Base-by-base conservation (phyloP, 148 eudicot genomes). In the Beta vulgaris region DNA sequence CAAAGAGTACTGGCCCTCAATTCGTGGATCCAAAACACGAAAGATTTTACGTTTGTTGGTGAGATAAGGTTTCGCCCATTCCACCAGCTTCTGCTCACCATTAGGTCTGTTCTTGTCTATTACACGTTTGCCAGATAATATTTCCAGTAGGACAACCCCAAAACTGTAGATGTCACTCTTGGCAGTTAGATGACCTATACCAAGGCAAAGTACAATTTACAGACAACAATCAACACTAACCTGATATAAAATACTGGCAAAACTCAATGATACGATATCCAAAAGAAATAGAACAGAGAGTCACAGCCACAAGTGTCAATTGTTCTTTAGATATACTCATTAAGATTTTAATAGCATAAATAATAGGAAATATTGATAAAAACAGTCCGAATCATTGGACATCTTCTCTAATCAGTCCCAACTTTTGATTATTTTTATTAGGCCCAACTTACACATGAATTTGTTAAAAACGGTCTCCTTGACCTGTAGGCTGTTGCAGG, bases 1-100 rank as follows among this genome's bases (percentile, higher is more conserved):
- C 6, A 78, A 21, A 8, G 86, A 75, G 84, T 84, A 80, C 63
- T 84, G 83, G 28, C 83, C 83, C 73, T 77, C 86, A 7, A 83
- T 80, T 18, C 86, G 83, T 26, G 78, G 73, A 61, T 83, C 83
- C 31, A 83, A 28, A 21, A 80, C 78, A 51, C 78, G 79, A 42
- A 75, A 75, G 51, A 80, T 75, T 63, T 75, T 80, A 3, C 82
- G 78, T 51, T 80, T 80, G 75, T 43, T 78, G 72, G 35, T 62
- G 32, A 80, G 74, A 71, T 62, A 62, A 28, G 82, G 79, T 75
- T 53, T 80, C 19, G 82, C 82, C 82, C 82, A 80, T 69, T 80
- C 82, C 59, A 80, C 79, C 40, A 80, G 62, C 79, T 80, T 80
- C 31, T 75, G 78, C 58, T 80, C 79, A 25, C 82, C 82, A 42